Evolutionary conservation across 2,329 filamentous ascomycete species (phyloP).

Genomic region (Aspergillus floridensis): DNA sequence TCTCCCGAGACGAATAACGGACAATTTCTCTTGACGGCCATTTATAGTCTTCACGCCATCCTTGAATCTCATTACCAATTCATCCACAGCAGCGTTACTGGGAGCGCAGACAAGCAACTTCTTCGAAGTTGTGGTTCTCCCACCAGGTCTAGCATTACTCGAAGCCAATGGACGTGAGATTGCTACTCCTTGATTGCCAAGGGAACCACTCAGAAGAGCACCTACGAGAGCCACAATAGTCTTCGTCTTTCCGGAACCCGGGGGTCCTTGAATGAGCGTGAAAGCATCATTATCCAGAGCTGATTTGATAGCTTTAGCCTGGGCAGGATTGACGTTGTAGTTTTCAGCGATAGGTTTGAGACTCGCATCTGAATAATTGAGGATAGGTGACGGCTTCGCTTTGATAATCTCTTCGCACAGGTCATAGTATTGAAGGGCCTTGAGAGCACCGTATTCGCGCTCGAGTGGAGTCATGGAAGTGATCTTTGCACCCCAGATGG

Average conservation of each 20-base stretch:
- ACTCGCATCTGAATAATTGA: constrained; percentile 74
- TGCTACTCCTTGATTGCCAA: constrained; percentile 50
- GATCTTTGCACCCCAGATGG: constrained; percentile 74
- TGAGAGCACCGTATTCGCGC: constrained; percentile 88
- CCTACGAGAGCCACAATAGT: constrained; percentile 97
- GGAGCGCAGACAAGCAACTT: constrained; percentile 97
- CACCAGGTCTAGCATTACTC: constrained; percentile 33
- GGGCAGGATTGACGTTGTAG: constrained; percentile 82
- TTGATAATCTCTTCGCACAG: constrained; percentile 87
- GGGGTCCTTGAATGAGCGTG: constrained; percentile 91
- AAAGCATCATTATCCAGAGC: constrained; percentile 96
- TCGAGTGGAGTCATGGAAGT: constrained; percentile 93
- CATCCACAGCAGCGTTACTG: constrained; percentile 96
- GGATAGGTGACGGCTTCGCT: constrained; percentile 84
- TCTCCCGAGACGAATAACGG: constrained; percentile 83
- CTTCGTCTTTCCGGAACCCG: constrained; percentile 96
- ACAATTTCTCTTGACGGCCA: constrained; percentile 72
- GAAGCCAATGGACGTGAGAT: constrained; percentile 45
- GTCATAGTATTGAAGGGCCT: constrained; percentile 92
- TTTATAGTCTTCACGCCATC: constrained; percentile 74
- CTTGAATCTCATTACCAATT: constrained; percentile 90
- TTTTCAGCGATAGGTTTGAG: constrained; percentile 67
- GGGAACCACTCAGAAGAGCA: constrained; percentile 66
- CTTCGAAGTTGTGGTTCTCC: constrained; percentile 54
- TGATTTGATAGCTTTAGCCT: constrained; percentile 87